A percentile compares a stretch with the other conserved stretches of the same genome.
Evolutionary conservation across 257 asterid genomes (phyloP).

Genomic region (Lavandula angustifolia): DNA sequence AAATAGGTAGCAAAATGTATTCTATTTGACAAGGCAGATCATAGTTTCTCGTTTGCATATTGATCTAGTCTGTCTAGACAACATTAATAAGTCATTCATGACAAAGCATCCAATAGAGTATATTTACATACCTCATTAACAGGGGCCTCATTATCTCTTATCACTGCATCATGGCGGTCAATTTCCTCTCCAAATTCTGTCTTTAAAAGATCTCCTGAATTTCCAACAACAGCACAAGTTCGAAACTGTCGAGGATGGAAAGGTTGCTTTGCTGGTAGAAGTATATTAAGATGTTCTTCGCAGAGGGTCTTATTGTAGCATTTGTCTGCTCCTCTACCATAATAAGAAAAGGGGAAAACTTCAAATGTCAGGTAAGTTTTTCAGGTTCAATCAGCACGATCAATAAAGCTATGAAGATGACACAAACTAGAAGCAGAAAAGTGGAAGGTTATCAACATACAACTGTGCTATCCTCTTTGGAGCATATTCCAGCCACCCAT

Average conservation of each 20-base stretch:
- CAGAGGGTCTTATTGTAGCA: conserved; percentile 89
- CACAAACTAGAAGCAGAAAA: conserved; percentile 26
- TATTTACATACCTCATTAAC: conserved; percentile 67
- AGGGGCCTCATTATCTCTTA: conserved; percentile 98
- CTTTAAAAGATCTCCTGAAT: conserved; percentile 96
- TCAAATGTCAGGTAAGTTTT: neutral
- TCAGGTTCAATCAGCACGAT: conserved; percentile 17
- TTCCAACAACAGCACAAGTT: conserved; percentile 97
- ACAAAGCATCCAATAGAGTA: conserved; percentile 14
- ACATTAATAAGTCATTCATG: conserved; percentile 6
- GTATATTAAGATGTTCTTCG: conserved; percentile 80
- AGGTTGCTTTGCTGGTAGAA: conserved; percentile 93
- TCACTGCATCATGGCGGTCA: conserved; percentile 92
- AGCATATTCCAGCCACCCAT: conserved; percentile 95
- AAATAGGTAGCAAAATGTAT: neutral
- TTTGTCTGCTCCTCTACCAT: conserved; percentile 76
- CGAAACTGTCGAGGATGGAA: conserved; percentile 92
- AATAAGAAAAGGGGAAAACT: conserved; percentile 26
- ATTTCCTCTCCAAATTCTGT: conserved; percentile 91
- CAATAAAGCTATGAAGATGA: conserved; percentile 10
- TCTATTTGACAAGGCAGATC: conserved; percentile 13
- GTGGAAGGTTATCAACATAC: conserved; percentile 48
- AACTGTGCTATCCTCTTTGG: conserved; percentile 92
- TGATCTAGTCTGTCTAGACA: neutral
- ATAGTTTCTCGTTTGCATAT: conserved; percentile 5